Percentiles rank a stretch among this genome's conserved stretches.
phyloP scores from a whole-genome alignment of 345 rosid genomes.

The Trapa incisa region DNA sequence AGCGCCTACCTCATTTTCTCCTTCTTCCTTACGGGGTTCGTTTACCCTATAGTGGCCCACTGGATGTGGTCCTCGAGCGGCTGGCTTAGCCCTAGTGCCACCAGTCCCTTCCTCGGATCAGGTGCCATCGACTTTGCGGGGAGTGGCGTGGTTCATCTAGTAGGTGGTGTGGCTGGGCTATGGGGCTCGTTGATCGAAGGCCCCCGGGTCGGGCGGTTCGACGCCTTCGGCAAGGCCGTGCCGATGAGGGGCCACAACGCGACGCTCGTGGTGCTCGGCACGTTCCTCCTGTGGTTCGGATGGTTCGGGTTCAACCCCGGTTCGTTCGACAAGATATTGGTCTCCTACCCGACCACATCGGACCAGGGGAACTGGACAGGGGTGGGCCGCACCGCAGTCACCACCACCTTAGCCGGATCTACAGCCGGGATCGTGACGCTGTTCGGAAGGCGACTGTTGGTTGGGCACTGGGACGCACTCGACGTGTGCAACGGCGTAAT shows the following conservation, averaged over 20 bases:
- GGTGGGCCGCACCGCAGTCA: conserved; percentile 36
- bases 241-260: conserved; percentile 55
- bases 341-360: conserved; percentile 33
- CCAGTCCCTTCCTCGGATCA: conserved; percentile 31
- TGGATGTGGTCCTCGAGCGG: conserved; percentile 63
- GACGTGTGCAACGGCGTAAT: conserved; percentile 51
- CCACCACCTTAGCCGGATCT: conserved; percentile 43
- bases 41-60: conserved; percentile 46
- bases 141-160: conserved; percentile 46
- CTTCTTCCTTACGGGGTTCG: conserved; percentile 49
- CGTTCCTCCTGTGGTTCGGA: conserved; percentile 48
- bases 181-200: conserved; percentile 50
- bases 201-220: conserved; percentile 46
- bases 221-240: conserved; percentile 37
- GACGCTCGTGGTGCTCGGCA: conserved; percentile 44
- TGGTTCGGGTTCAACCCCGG: conserved; percentile 64
- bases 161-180: conserved; percentile 44
- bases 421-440: conserved; percentile 38
- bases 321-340: conserved; percentile 37
- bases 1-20: conserved; percentile 55
- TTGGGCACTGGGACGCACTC: conserved; percentile 52
- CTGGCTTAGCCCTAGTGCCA: conserved; percentile 40
- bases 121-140: conserved; percentile 61
- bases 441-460: conserved; percentile 35
- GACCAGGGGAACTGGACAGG: conserved; percentile 50